Base-by-base conservation (phyloP, 352 stramenopile genomes). In the Pythium guiyangense region DNA sequence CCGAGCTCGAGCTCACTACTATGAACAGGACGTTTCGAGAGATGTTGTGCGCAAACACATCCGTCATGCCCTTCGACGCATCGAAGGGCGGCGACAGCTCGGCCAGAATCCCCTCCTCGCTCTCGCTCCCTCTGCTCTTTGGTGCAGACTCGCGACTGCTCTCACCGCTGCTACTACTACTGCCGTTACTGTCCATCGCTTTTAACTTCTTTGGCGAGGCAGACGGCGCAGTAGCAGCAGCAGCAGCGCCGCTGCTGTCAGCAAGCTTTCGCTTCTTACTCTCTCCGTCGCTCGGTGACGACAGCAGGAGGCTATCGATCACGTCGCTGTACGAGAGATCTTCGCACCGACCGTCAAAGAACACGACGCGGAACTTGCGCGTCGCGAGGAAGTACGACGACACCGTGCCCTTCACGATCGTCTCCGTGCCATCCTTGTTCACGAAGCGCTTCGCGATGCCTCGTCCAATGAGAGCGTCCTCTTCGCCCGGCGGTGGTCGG, bases 381-480 rank as follows among this genome's bases (percentile, higher is more conserved):
- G 77, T 92, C 3, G 81, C 81, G n/a, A 77, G 74, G 47, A 92
- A 92, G 55, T 88, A 92, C 35, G 67, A 74, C 44, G 74, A 76
- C 22, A 92, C 79, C 2, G 75, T 70, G 44, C 81, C 81, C 31
- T 67, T 69, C 10, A 88, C 64, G 14, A 68, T 49, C 26, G 49
- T 54, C 45, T 77, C 63, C 3, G 22, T 20, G n/a, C 55, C 64
- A 34, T 65, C 53, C 2, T 54, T 62, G 14, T 71, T 67, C 34
- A 65, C 54, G 31, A 76, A 52, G 11, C 48, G 64, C 50, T 70
- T 78, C 27, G 70, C 68, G 22, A 91, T 69, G 12, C 64, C 65
- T 20, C 77, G 67, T 1, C 70, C 67, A 42, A 88, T 69, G 2
- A 91, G 67, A 15, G 67, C 54, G 35, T 79, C 79, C 39, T 84